These are phyloP conservation scores for Schizochytrium sp. DNA, from an alignment of 108 stramenopile genomes.

Conservation along the genomic window DNA sequence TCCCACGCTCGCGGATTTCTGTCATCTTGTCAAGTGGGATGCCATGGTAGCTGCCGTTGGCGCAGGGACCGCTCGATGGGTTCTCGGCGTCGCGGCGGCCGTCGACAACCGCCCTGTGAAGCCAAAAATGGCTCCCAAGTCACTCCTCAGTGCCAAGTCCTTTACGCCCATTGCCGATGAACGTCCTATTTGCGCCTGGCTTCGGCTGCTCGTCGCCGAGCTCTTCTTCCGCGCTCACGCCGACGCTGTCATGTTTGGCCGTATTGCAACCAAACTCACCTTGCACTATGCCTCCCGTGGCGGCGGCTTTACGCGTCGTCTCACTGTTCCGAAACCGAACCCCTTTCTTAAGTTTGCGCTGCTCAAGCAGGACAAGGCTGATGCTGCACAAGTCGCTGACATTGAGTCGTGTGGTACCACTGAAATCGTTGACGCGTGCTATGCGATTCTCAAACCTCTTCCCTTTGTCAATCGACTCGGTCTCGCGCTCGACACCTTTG, in stretches of 20 bases:
- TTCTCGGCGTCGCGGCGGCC: not conserved
- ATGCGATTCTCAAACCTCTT: not conserved
- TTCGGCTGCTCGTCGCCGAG: not conserved
- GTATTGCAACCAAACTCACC: not conserved
- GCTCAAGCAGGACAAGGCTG: not conserved
- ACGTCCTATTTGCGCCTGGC: not conserved
- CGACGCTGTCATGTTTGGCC: slow-evolving; percentile 5
- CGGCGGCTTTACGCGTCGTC: not conserved
- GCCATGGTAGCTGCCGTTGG: not conserved
- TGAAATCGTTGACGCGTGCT: not conserved
- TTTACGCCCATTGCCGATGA: not conserved
- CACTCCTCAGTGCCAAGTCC: not conserved
- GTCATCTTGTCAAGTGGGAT: not conserved
- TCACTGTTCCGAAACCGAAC: not conserved
- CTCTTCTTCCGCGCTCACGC: not conserved
- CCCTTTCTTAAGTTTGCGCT: not conserved
- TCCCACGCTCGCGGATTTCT: not conserved
- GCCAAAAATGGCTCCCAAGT: not conserved
- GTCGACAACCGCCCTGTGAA: not conserved
- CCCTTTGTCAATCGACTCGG: not conserved
- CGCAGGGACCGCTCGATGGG: not conserved
- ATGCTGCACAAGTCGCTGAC: not conserved
- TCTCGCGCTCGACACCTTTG: not conserved
- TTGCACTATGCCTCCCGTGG: not conserved
- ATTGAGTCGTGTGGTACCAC: not conserved